Evolutionary conservation across 2,329 filamentous ascomycete species (phyloP).

Genomic region (Fusarium sp.): DNA sequence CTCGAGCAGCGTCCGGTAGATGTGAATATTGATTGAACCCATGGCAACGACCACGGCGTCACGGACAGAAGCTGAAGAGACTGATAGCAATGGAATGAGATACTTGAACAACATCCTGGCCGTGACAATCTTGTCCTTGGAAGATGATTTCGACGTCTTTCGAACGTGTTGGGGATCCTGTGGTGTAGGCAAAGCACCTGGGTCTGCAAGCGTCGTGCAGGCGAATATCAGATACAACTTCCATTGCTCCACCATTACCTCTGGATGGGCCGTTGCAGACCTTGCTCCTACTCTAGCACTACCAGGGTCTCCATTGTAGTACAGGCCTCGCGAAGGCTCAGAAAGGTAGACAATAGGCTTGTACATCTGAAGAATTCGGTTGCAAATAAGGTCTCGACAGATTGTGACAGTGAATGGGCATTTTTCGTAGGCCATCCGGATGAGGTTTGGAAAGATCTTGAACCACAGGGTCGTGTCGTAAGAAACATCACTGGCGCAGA

Average conservation of each 20-base stretch:
- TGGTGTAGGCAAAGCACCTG: conserved; percentile 66
- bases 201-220: conserved; percentile 91
- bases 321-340: conserved; percentile 74
- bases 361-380: conserved; percentile 93
- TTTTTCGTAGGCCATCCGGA: conserved; percentile 88
- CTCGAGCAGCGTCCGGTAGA: conserved; percentile 91
- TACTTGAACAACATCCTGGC: conserved; percentile 91
- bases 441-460: conserved; percentile 96
- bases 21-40: conserved; percentile 93
- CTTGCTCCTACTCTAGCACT: conserved; percentile 63
- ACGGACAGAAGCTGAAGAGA: conserved; percentile 81
- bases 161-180: conserved; percentile 79
- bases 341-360: conserved; percentile 82
- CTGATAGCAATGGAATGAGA: conserved; percentile 87
- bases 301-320: conserved; percentile 70
- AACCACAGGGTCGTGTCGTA: conserved; percentile 98
- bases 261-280: conserved; percentile 78
- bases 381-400: conserved; percentile 91
- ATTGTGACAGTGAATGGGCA: conserved; percentile 93
- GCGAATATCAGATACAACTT: conserved; percentile 97
- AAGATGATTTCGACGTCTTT: conserved; percentile 78
- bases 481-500: conserved; percentile 94
- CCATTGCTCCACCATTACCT: conserved; percentile 95
- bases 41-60: conserved; percentile 92
- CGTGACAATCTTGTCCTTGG: conserved; percentile 83